Conservation (phyloP, 148 eudicot species). For the Chenopodium berlandieri region DNA sequence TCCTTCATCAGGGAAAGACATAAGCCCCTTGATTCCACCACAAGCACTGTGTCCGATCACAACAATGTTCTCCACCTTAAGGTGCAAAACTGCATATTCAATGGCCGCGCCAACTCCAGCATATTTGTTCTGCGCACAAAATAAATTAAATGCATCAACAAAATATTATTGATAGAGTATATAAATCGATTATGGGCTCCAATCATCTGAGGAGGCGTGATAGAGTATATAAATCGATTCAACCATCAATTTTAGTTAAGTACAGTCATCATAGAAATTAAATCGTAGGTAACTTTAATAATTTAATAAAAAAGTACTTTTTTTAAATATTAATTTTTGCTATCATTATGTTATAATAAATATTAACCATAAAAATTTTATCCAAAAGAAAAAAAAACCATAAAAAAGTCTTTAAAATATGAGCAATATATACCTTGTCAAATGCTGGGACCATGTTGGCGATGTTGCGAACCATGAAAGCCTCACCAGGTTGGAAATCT, state of each 20-base stretch:
- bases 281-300: too few relatives aligned
- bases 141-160: not conserved
- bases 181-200: too few relatives aligned
- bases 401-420: not conserved
- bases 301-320: too few relatives aligned
- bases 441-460: slow-evolving; percentile 93
- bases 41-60: slow-evolving; percentile 95
- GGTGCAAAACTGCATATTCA: slow-evolving; percentile 92
- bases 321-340: too few relatives aligned
- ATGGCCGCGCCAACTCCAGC: slow-evolving; percentile 85
- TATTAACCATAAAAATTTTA: too few relatives aligned
- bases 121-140: slow-evolving; percentile 46
- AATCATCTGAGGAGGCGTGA: too few relatives aligned
- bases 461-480: slow-evolving; percentile 78
- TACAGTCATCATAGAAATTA: too few relatives aligned
- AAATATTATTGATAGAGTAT: not conserved
- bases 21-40: slow-evolving; percentile 98
- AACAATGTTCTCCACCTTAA: slow-evolving; percentile 81
- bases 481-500: slow-evolving; percentile 89
- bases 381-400: too few relatives aligned
- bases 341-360: too few relatives aligned
- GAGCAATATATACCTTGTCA: slow-evolving; percentile 50
- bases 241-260: too few relatives aligned
- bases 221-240: too few relatives aligned
- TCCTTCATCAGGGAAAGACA: slow-evolving; percentile 75